These are phyloP conservation scores for Tylopilus plumbeoviolaceoides DNA, from an alignment of 768 basidiomycete genomes.

Conservation along the genomic window DNA sequence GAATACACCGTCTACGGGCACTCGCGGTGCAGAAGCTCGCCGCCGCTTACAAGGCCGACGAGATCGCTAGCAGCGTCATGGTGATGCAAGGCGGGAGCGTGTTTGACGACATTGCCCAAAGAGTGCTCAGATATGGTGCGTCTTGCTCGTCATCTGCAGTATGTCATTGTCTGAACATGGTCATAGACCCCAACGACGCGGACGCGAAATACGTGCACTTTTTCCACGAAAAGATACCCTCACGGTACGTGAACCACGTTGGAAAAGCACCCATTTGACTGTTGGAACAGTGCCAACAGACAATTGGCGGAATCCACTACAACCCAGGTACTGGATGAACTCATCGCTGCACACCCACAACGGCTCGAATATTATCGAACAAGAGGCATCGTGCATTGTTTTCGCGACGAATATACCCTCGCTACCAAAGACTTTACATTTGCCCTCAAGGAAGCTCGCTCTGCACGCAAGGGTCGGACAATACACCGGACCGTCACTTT, in stretches of 20 bases:
- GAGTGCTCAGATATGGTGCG: conserved; percentile 69
- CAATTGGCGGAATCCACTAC: conserved; percentile 84
- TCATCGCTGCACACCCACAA: conserved; percentile 71
- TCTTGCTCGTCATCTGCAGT: conserved; percentile 14
- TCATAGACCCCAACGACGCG: conserved; percentile 64
- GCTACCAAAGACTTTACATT: conserved; percentile 80
- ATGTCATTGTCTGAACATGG: not conserved
- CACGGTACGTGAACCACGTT: conserved; percentile 52
- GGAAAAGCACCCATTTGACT: conserved; percentile 9
- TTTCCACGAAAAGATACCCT: conserved; percentile 94
- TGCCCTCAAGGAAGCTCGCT: conserved; percentile 74
- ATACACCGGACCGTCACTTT: conserved; percentile 46
- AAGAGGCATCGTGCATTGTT: conserved; percentile 86
- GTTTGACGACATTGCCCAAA: conserved; percentile 88
- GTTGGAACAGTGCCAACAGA: conserved; percentile 38
- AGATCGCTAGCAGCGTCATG: conserved; percentile 91
- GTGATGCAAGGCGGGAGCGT: conserved; percentile 94
- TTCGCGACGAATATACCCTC: conserved; percentile 73
- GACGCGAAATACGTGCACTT: conserved; percentile 90
- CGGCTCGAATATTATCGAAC: conserved; percentile 83
- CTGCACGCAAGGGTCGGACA: conserved; percentile 59
- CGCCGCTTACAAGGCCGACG: conserved; percentile 80
- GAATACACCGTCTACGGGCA: conserved; percentile 73
- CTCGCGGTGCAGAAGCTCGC: conserved; percentile 86
- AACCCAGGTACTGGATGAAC: conserved; percentile 71